Evolutionary conservation across 164 flowering plant species (phyloP).

Genomic region (Magnolia officinalis): DNA sequence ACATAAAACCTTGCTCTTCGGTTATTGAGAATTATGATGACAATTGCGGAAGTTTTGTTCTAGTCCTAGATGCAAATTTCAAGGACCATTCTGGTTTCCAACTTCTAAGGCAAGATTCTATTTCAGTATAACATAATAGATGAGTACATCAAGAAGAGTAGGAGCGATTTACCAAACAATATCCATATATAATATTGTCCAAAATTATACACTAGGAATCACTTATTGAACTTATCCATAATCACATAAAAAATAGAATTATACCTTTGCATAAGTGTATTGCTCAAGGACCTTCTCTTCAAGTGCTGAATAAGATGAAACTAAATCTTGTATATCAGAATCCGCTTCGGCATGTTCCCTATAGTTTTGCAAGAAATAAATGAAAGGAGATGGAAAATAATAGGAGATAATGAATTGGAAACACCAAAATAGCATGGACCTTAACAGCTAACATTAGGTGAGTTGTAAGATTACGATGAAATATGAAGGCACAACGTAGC

Average conservation of each 20-base stretch:
- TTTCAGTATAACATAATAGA: not conserved
- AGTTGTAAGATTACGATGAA: not conserved
- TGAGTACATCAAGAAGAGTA: not conserved
- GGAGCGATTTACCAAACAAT: not conserved
- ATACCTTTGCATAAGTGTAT: constrained; percentile 89
- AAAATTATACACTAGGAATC: too few species aligned
- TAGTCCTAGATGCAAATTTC: not conserved
- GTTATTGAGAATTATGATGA: not conserved
- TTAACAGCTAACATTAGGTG: not conserved
- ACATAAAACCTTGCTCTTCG: too few species aligned
- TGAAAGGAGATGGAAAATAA: too few species aligned
- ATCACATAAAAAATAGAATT: not conserved
- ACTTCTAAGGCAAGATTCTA: not conserved
- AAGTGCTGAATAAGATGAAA: constrained; percentile 67
- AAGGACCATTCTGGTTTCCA: not conserved
- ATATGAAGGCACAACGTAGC: not conserved
- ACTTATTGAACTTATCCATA: not conserved
- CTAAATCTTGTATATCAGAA: constrained; percentile 66
- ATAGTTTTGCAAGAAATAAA: constrained; percentile 3
- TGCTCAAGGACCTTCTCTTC: constrained; percentile 94
- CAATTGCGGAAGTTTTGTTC: not conserved
- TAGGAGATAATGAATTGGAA: too few species aligned
- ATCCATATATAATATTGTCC: not conserved
- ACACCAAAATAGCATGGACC: too few species aligned
- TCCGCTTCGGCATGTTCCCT: constrained; percentile 75